Evolutionary conservation across 768 basidiomycete genomes (phyloP), one percentile per base, ranked within the genome.

Genomic region (Termitomyces sp.): DNA sequence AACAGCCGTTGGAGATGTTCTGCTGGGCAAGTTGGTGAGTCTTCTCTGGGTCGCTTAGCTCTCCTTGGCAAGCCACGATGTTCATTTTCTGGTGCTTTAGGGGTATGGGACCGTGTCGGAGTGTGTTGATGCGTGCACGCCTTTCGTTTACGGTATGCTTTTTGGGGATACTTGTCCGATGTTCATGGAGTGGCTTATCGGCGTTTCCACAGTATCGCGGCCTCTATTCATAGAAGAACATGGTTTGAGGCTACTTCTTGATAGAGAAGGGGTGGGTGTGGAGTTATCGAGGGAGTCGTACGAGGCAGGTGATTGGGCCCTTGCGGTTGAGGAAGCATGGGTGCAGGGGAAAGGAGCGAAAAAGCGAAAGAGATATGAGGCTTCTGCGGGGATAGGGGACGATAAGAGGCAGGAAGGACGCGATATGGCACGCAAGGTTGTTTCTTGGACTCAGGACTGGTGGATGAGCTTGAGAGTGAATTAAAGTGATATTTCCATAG

Each of bases 21-120:
- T 92, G 15, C 76, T 93, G 39, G 91, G 91, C 41, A 93, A 92
- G 70, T 72, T 93, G 66, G 87, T 89, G 59, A 59, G 83, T 44
- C 33, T 58, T 42, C 30, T 45, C 45, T 30, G 22, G 47, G 36
- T 44, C 47, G 36, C 42, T 51, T 54, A 37, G 31, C 50, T 53
- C 36, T 50, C 27, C 27, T 48, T 56, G 54, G 47, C 46, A 36
- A 49, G 8, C n/a, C 20, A 47, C 57, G 27, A 57, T 53, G 42
- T 59, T 53, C 24, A 51, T 53, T 22, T 18, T 34, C 48, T 30
- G 44, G 11, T 33, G 54, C 16, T 30, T 22, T 63, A 89, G 87
- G 90, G 90, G 34, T 93, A 91, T 67, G 90, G 90, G 15, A 90
- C 89, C 0, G 89, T 89, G 48, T 83, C 89, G 1, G 90, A 93